Conservation (phyloP, 106 monocot genomes). For the Dendrobium officinale region DNA sequence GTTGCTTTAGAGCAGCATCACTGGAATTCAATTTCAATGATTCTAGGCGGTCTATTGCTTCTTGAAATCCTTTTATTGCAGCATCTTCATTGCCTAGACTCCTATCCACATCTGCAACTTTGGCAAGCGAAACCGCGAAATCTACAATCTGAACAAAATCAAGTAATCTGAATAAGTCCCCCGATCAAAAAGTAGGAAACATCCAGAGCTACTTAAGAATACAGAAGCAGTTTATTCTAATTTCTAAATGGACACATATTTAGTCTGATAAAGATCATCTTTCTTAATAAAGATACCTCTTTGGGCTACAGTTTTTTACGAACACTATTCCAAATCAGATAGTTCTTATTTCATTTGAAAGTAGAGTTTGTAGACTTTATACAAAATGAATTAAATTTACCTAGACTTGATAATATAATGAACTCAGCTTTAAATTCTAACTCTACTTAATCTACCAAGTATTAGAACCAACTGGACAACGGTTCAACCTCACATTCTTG, state of each 20-base stretch:
- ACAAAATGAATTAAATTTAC: too few species aligned
- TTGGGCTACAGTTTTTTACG: not conserved
- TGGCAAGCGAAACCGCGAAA: conserved; percentile 83
- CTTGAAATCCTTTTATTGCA: conserved; percentile 62
- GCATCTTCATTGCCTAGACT: conserved; percentile 56
- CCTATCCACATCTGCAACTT: conserved; percentile 89
- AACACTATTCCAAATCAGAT: not conserved
- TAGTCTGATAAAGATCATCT: not conserved
- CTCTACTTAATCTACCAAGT: too few species aligned
- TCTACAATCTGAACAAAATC: conserved; percentile 45
- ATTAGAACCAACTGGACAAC: too few species aligned
- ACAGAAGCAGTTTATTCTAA: not conserved
- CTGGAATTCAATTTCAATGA: conserved; percentile 62
- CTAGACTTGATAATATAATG: too few species aligned
- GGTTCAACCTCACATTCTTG: too few species aligned
- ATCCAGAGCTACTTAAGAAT: too few species aligned
- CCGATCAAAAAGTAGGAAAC: too few species aligned
- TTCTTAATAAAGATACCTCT: not conserved
- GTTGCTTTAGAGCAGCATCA: conserved; percentile 54
- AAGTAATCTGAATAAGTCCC: not conserved
- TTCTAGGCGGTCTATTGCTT: conserved; percentile 74
- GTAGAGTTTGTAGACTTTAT: not conserved
- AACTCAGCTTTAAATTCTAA: too few species aligned
- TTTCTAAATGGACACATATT: not conserved
- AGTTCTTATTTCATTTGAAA: not conserved